phyloP scores from a whole-genome alignment of 1,139 yeast genomes.

The Ogataea hybrid region DNA sequence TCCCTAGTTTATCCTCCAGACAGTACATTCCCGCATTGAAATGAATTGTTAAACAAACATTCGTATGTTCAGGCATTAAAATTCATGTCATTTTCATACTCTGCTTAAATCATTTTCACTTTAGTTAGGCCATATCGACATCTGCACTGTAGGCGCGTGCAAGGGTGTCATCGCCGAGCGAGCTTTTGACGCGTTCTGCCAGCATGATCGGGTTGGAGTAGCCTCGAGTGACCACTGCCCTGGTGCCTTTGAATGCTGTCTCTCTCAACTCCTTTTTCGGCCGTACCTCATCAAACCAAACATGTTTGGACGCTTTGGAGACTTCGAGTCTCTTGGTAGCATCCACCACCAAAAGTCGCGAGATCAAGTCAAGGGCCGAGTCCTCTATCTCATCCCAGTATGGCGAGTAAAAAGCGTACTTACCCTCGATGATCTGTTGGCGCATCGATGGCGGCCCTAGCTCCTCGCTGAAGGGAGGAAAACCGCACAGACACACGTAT shows the following conservation, averaged over 20 bases:
- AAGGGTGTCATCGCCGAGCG: too few relatives aligned
- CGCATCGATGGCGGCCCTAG: slow-evolving; percentile 76
- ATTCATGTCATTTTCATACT: too few relatives aligned
- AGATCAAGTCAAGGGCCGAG: slow-evolving; percentile 60
- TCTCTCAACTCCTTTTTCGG: neutral
- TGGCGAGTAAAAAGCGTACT: slow-evolving; percentile 74
- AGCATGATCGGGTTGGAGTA: slow-evolving; percentile 28
- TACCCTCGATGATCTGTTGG: slow-evolving; percentile 66
- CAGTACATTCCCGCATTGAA: too few relatives aligned
- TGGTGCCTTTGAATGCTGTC: slow-evolving; percentile 17
- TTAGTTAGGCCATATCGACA: slow-evolving; percentile 12
- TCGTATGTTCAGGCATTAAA: too few relatives aligned
- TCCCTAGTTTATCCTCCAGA: too few relatives aligned
- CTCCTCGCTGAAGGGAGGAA: too few relatives aligned
- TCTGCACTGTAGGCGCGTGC: slow-evolving; percentile 19
- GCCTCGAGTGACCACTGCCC: slow-evolving; percentile 26
- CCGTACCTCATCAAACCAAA: slow-evolving; percentile 45
- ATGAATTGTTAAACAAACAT: too few relatives aligned
- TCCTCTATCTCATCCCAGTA: slow-evolving; percentile 76
- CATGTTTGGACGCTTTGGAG: slow-evolving; percentile 49
- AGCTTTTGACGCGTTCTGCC: slow-evolving; percentile 25
- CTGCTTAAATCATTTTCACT: too few relatives aligned
- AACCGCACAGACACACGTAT: too few relatives aligned
- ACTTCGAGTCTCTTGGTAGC: slow-evolving; percentile 54
- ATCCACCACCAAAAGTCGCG: slow-evolving; percentile 57